Conservation (phyloP, 2,329 filamentous ascomycete genomes). For the Neonectria ditissima region DNA sequence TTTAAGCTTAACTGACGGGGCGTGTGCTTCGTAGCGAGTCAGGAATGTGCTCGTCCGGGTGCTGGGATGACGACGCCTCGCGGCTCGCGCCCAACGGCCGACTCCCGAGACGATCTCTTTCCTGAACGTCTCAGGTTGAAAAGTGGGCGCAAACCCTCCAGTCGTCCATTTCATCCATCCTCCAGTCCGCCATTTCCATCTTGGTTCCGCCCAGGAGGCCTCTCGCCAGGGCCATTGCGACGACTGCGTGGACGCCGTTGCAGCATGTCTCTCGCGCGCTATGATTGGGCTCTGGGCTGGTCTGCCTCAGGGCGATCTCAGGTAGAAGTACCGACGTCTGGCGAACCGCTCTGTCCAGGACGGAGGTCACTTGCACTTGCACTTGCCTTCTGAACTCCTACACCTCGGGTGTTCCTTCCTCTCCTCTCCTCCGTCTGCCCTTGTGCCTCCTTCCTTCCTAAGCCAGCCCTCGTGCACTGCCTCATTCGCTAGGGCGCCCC, state of each 20-base stretch:
- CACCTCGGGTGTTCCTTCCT: constrained; percentile 13
- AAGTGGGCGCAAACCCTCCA: constrained; percentile 12
- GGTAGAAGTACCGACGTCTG: background rate
- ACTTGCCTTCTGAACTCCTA: constrained; percentile 6
- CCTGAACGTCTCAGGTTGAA: constrained; percentile 9
- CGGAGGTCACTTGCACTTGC: constrained; percentile 15
- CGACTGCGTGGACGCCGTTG: constrained; percentile 22
- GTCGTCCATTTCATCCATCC: background rate
- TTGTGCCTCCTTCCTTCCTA: background rate
- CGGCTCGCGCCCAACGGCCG: background rate
- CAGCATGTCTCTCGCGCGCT: constrained; percentile 26
- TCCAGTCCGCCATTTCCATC: background rate
- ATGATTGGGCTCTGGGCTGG: constrained; percentile 30
- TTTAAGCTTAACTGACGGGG: constrained; percentile 28
- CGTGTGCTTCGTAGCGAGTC: constrained; percentile 4
- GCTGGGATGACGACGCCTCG: constrained; percentile 7
- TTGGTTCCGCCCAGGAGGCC: constrained; percentile 17
- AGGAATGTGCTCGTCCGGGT: background rate
- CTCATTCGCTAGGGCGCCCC: constrained; percentile 16
- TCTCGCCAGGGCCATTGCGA: constrained; percentile 21
- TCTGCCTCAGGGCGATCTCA: constrained; percentile 2
- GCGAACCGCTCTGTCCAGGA: background rate
- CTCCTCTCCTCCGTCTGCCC: background rate
- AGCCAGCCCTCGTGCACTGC: constrained; percentile 19
- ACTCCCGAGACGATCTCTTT: background rate